Conservation (phyloP, 78 protist species). For the Polysphondylium violaceum region DNA sequence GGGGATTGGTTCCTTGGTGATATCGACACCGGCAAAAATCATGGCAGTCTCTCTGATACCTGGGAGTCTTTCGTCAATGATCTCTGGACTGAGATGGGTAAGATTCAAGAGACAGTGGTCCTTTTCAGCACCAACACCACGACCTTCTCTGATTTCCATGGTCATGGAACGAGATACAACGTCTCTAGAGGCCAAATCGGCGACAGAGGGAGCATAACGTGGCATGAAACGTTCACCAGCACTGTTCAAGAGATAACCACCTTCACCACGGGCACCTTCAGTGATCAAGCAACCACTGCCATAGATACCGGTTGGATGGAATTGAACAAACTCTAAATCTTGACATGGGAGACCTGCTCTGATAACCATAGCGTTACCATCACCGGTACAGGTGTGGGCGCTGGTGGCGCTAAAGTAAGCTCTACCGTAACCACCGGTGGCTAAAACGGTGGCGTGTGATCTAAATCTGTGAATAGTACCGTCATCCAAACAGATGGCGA, state of each 20-base stretch:
- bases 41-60: slow-evolving; percentile 98
- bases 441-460: slow-evolving; percentile 92
- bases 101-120: slow-evolving; percentile 98
- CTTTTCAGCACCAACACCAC: slow-evolving; percentile 92
- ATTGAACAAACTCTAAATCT: slow-evolving; percentile 98
- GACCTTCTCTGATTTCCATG: slow-evolving; percentile 90
- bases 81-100: slow-evolving; percentile 93
- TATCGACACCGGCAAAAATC: slow-evolving; percentile 99
- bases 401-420: slow-evolving; percentile 96
- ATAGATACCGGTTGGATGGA: slow-evolving; percentile 99
- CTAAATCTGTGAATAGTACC: slow-evolving; percentile 96
- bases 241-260: slow-evolving; percentile 97
- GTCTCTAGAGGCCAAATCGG: slow-evolving; percentile 99
- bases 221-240: slow-evolving; percentile 99
- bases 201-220: slow-evolving; percentile 98
- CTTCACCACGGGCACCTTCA: slow-evolving; percentile 99
- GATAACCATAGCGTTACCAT: slow-evolving; percentile 98
- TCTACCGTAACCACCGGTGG: slow-evolving; percentile 97
- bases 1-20: slow-evolving; percentile 99
- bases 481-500: slow-evolving; percentile 92
- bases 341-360: slow-evolving; percentile 94
- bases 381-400: slow-evolving; percentile 99
- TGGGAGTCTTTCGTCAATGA: slow-evolving; percentile 94
- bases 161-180: slow-evolving; percentile 99
- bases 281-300: slow-evolving; percentile 99